phyloP scores from a whole-genome alignment of 768 basidiomycete species.

The Hygrophorus russula region DNA sequence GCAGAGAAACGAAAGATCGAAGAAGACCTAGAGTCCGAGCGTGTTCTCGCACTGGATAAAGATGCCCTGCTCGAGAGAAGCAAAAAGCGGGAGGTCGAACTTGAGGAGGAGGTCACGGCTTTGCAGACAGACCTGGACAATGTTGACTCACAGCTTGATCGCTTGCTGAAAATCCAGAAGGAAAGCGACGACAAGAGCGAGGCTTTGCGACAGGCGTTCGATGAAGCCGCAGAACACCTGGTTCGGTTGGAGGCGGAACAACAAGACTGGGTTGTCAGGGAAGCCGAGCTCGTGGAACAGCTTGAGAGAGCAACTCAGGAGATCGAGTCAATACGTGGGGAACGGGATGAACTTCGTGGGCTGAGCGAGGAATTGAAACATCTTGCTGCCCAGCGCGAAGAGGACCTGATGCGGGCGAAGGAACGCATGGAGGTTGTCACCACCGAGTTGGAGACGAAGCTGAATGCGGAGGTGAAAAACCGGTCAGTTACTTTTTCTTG shows the following conservation, averaged over 20 bases:
- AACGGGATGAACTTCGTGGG: constrained; percentile 53
- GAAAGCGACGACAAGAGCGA: constrained; percentile 73
- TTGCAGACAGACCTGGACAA: constrained; percentile 77
- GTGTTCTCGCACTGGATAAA: constrained; percentile 70
- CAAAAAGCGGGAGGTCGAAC: constrained; percentile 73
- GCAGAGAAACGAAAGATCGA: constrained; percentile 76
- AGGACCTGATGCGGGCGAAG: constrained; percentile 63
- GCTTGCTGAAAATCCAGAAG: constrained; percentile 66
- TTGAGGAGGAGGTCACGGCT: constrained; percentile 75
- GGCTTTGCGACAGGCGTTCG: constrained; percentile 59
- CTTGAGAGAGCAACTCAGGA: constrained; percentile 47
- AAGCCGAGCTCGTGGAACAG: constrained; percentile 50
- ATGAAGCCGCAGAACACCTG: constrained; percentile 79
- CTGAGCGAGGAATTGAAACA: constrained; percentile 60
- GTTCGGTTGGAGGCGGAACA: constrained; percentile 72
- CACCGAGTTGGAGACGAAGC: constrained; percentile 61
- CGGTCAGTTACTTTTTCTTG: constrained; percentile 32
- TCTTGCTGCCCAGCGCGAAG: constrained; percentile 62
- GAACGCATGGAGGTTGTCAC: constrained; percentile 59
- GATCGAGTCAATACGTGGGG: constrained; percentile 43
- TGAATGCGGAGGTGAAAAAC: constrained; percentile 51
- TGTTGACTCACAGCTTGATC: constrained; percentile 77
- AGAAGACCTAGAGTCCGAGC: constrained; percentile 73
- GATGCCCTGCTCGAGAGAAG: constrained; percentile 72
- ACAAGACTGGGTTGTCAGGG: constrained; percentile 51